phyloP scores from a whole-genome alignment of 2,329 filamentous ascomycete genomes.

The Trichoderma lentiforme region DNA sequence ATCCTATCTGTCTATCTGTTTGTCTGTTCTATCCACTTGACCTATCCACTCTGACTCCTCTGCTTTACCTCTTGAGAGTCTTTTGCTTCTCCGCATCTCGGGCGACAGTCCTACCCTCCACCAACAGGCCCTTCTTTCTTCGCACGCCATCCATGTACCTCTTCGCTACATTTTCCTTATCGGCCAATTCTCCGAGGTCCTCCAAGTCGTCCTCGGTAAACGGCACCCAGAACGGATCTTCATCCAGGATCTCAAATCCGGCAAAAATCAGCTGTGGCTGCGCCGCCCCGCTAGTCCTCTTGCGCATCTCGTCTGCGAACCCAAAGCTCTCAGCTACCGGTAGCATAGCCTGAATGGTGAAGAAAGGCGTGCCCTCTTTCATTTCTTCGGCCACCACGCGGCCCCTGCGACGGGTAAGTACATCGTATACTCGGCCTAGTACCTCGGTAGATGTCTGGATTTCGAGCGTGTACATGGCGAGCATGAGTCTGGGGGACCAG shows the following conservation, averaged over 20 bases:
- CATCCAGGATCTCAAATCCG: constrained; percentile 87
- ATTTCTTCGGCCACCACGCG: constrained; percentile 86
- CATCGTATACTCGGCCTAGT: constrained; percentile 89
- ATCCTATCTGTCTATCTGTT: not conserved
- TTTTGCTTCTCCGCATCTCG: constrained; percentile 91
- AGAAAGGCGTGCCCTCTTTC: constrained; percentile 94
- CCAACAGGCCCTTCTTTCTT: constrained; percentile 79
- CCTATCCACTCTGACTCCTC: not conserved
- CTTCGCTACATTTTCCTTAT: constrained; percentile 94
- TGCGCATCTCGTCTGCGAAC: constrained; percentile 94
- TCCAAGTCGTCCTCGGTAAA: constrained; percentile 95
- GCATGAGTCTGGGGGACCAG: constrained; percentile 91
- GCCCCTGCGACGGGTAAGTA: constrained; percentile 91
- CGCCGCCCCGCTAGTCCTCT: constrained; percentile 84
- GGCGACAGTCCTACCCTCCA: constrained; percentile 72
- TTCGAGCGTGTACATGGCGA: constrained; percentile 97
- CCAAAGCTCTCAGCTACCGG: constrained; percentile 95
- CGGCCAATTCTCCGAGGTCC: constrained; percentile 89
- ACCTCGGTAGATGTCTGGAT: constrained; percentile 97
- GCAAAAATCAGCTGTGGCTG: constrained; percentile 91
- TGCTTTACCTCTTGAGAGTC: constrained; percentile 56
- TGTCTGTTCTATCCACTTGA: not conserved
- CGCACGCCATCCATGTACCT: constrained; percentile 90
- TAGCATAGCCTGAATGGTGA: constrained; percentile 83
- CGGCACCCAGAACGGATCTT: constrained; percentile 97